phyloP scores from a whole-genome alignment of 1,139 yeast genomes.

The Blastobotrys aristatus region DNA sequence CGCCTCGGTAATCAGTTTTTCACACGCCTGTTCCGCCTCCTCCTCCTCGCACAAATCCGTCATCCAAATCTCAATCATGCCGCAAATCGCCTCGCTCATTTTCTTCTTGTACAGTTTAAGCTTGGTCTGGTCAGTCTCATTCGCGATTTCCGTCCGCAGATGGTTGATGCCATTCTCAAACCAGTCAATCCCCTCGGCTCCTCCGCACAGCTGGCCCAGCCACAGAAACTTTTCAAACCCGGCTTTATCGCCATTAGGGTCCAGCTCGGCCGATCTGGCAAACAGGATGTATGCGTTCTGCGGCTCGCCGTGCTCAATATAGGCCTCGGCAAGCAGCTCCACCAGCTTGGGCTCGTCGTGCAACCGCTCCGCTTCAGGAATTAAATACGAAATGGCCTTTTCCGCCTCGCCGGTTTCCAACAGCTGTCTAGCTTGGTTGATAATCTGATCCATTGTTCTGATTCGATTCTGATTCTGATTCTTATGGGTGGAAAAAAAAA shows the following conservation, averaged over 20 bases:
- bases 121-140: conserved; percentile 12
- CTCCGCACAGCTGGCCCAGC: conserved; percentile 88
- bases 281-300: conserved; percentile 70
- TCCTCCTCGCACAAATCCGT: conserved; percentile 95
- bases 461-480: no score
- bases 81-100: conserved; percentile 69
- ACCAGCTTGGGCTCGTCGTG: conserved; percentile 22
- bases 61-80: conserved; percentile 97
- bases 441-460: conserved; percentile 9
- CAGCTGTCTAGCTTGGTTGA: conserved; percentile 18
- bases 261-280: conserved; percentile 59
- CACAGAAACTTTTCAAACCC: conserved; percentile 83
- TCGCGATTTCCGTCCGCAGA: conserved; percentile 42
- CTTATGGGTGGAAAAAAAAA: conserved; percentile 3
- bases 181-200: conserved; percentile 63
- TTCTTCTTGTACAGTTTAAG: conserved; percentile 40
- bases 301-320: conserved; percentile 71
- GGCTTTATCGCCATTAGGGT: conserved; percentile 51
- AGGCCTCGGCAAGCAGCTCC: conserved; percentile 64
- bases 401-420: conserved; percentile 24
- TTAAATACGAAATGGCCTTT: conserved; percentile 20
- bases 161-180: conserved; percentile 59
- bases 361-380: conserved; percentile 12
- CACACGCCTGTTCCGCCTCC: conserved; percentile 80
- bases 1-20: conserved; percentile 62